Base-by-base conservation (phyloP, 2,329 filamentous ascomycete species). In the Gliomastix tumulicola region DNA sequence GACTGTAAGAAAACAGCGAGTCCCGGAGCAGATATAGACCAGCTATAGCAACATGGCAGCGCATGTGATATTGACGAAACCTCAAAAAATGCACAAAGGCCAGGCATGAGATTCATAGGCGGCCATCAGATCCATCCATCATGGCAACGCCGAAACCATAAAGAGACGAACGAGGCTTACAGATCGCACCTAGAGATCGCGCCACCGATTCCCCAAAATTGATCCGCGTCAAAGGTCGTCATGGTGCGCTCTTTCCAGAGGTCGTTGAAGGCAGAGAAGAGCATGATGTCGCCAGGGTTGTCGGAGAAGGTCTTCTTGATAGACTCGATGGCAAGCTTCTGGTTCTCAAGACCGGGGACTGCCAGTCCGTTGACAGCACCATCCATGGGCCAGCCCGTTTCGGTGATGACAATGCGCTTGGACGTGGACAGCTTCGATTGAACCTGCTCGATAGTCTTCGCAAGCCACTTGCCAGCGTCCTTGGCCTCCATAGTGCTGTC, bases 261-360 rank as follows among this genome's bases (percentile, higher is more conserved):
- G 43, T 88, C 83, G 57, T 94, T 83, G 63, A 82, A 90, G 4
- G 84, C 81, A 20, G 82, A 84, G 62, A 92, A 90, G 17, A 94
- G 64, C 45, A 89, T 73, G 30, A 90, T 50, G 37, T 78, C 59
- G 4, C 55, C 54, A 1, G 63, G 56, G 34, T 62, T 71, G 34
- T 58, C 53, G 12, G 62, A 50, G 53, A 88, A 88, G 3, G 67
- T 64, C 25, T 54, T 50, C 55, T 73, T 76, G 49, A 94, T 74
- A 18, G 79, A 81, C 6, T 62, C 55, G 23, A 94, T 57, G 10
- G 88, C 88, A 17, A 58, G 55, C 10, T 64, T 54, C 57, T 94
- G 88, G 45, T 88, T 78, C 10, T 68, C 62, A n/a, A 63, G 49
- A 11, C 78, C 77, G 0, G 87, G 83, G 3, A 89, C 65, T n/a